phyloP scores from a whole-genome alignment of 164 flowering plant genomes.

The Umbellularia californica region DNA sequence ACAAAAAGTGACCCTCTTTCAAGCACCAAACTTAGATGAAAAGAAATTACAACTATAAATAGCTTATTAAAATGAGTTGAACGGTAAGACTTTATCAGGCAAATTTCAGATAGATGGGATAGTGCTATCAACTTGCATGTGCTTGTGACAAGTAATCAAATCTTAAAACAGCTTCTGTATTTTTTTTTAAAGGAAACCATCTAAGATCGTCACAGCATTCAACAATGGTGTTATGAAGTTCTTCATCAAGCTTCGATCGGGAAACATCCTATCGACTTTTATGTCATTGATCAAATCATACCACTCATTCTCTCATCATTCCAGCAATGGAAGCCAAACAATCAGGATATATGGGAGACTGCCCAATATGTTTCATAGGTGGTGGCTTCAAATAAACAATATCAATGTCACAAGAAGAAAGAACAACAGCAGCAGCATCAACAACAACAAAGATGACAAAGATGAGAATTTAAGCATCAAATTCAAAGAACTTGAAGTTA shows the following conservation, averaged over 20 bases:
- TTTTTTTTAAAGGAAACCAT: constrained; percentile 1
- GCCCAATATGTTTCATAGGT: constrained; percentile 1
- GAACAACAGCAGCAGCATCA: too few species aligned
- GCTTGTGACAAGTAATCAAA: too few species aligned
- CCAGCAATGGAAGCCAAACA: background rate
- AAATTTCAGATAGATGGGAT: too few species aligned
- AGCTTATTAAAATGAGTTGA: too few species aligned
- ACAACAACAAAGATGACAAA: background rate
- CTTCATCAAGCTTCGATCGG: constrained; percentile 24
- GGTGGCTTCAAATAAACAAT: constrained; percentile 1
- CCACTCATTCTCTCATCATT: background rate
- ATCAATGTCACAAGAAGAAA: too few species aligned
- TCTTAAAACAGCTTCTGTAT: too few species aligned
- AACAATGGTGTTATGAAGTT: constrained; percentile 25
- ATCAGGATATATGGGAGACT: background rate
- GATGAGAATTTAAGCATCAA: background rate
- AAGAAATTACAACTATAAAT: too few species aligned
- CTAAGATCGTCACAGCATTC: background rate
- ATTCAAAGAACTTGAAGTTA: background rate
- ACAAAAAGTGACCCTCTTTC: too few species aligned
- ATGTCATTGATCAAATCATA: constrained; percentile 9
- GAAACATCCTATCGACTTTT: constrained; percentile 16
- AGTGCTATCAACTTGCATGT: too few species aligned
- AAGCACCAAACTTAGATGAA: too few species aligned
- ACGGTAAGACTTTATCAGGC: too few species aligned